Conservation (phyloP, 2,329 filamentous ascomycete genomes). For the Cladosporium sp. region DNA sequence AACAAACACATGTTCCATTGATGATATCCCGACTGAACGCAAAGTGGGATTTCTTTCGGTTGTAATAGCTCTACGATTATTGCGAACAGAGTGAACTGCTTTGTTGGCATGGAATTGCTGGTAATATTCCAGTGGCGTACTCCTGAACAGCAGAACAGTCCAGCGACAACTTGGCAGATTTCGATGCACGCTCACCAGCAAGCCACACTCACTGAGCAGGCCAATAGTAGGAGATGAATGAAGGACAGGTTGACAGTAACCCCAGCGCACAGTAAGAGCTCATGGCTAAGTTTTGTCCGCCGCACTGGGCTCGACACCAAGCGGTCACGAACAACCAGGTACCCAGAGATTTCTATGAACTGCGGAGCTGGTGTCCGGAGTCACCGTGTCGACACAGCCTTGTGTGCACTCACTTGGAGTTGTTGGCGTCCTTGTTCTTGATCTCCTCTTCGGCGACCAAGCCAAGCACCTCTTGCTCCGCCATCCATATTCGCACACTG, state of each 20-base stretch:
- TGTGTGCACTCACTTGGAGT: slow-evolving; percentile 4
- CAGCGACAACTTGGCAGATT: neutral
- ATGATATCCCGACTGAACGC: neutral
- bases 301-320: neutral
- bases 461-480: slow-evolving; percentile 71
- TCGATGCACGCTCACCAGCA: neutral
- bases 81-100: neutral
- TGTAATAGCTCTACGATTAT: neutral
- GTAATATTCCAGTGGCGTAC: neutral
- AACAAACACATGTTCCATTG: neutral
- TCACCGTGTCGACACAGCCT: neutral
- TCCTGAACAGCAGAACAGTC: neutral
- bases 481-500: slow-evolving; percentile 75
- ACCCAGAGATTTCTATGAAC: neutral
- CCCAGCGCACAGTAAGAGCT: neutral
- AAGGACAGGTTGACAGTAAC: neutral
- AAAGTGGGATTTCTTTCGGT: neutral
- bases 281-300: neutral
- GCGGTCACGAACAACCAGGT: neutral
- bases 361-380: neutral
- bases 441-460: slow-evolving; percentile 49
- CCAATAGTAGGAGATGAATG: neutral
- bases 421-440: slow-evolving; percentile 24
- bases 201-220: neutral
- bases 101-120: neutral